Evolutionary conservation across 1,139 yeast species (phyloP).

Genomic region (Geotrichum australiense): DNA sequence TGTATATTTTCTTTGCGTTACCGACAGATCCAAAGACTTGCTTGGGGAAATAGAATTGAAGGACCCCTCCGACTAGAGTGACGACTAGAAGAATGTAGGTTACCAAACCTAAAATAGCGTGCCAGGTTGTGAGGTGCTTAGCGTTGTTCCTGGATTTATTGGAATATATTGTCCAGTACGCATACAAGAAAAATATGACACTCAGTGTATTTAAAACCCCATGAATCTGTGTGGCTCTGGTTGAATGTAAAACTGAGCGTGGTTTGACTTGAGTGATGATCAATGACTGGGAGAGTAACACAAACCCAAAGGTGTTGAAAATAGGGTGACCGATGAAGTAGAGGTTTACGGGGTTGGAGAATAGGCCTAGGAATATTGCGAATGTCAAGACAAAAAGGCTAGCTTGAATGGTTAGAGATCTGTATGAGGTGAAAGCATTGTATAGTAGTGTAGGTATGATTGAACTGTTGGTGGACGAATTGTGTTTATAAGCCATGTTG

Average conservation of each 20-base stretch:
- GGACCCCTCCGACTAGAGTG: slow-evolving; percentile 24
- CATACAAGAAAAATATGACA: slow-evolving; percentile 21
- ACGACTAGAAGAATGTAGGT: slow-evolving; percentile 22
- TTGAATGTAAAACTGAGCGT: slow-evolving; percentile 23
- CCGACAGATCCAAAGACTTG: slow-evolving; percentile 26
- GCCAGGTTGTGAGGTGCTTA: slow-evolving; percentile 29
- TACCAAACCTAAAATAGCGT: slow-evolving; percentile 28
- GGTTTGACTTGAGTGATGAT: slow-evolving; percentile 26
- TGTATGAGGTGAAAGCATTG: too few species aligned
- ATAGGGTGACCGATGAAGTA: slow-evolving; percentile 27
- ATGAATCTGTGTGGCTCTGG: slow-evolving; percentile 27
- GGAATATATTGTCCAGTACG: slow-evolving; percentile 24
- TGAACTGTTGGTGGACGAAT: too few species aligned
- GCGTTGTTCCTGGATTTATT: slow-evolving; percentile 27
- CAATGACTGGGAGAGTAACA: slow-evolving; percentile 23
- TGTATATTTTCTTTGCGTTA: slow-evolving; percentile 28
- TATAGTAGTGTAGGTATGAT: too few species aligned
- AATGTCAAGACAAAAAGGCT: slow-evolving; percentile 19
- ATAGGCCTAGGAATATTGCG: slow-evolving; percentile 19
- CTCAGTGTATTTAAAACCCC: slow-evolving; percentile 26
- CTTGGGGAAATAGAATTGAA: slow-evolving; percentile 27
- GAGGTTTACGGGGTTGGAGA: slow-evolving; percentile 20
- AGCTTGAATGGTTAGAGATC: slow-evolving; percentile 19
- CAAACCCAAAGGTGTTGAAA: slow-evolving; percentile 23
- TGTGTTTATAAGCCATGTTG: too few species aligned